Conservation (phyloP, 1,284 basidiomycete genomes). For the Cystobasidium slooffiae region DNA sequence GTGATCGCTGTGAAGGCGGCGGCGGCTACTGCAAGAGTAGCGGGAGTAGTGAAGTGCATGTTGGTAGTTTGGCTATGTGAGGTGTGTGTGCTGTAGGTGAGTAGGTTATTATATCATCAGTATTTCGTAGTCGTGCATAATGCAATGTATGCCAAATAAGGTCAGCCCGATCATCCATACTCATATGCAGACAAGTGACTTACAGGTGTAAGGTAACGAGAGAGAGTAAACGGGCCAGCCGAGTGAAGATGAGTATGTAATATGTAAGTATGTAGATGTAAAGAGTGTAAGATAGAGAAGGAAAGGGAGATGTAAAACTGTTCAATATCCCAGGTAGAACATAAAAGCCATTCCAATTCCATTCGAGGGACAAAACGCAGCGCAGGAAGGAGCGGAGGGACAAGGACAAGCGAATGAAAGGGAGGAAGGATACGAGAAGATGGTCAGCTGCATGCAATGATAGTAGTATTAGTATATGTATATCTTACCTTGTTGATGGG, state of each 20-base stretch:
- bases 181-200: neutral
- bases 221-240: conserved; percentile 14
- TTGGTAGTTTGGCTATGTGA: neutral
- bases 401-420: conserved; percentile 5
- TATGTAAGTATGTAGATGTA: neutral
- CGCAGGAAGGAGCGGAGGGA: neutral
- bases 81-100: neutral
- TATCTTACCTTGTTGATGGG: too few relatives aligned
- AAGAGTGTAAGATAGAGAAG: neutral
- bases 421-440: neutral
- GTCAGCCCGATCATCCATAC: neutral
- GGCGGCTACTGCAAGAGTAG: neutral
- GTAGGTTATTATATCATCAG: neutral
- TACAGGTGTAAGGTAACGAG: neutral
- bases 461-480: neutral
- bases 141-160: neutral
- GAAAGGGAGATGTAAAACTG: neutral
- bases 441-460: neutral
- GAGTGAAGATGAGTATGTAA: neutral
- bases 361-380: neutral
- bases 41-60: conserved; percentile 16
- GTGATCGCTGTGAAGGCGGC: neutral
- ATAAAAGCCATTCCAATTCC: neutral
- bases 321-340: neutral
- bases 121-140: neutral